These are phyloP conservation scores for Psilocybe azurescens DNA, from an alignment of 768 basidiomycete genomes.

Conservation along the genomic window DNA sequence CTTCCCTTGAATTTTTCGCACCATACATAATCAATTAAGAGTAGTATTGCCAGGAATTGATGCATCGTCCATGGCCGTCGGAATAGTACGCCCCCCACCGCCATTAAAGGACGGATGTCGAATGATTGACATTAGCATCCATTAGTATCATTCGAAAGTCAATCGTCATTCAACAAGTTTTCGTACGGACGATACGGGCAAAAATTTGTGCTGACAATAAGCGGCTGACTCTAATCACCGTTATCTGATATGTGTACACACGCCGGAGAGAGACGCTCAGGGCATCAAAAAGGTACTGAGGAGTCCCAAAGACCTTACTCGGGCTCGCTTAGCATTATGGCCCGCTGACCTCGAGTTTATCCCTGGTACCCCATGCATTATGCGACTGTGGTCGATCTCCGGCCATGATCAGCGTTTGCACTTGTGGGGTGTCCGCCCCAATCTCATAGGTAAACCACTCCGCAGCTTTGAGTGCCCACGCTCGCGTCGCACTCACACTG, in stretches of 20 bases:
- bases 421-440: constrained; percentile 58
- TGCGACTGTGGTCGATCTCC: constrained; percentile 45
- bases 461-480: constrained; percentile 55
- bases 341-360: constrained; percentile 38
- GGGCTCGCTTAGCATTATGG: constrained; percentile 23
- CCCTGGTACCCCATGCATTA: constrained; percentile 53
- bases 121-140: background rate
- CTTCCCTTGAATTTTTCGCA: background rate
- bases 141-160: too few relatives aligned
- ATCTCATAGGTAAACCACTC: constrained; percentile 64
- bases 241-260: background rate
- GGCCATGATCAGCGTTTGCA: constrained; percentile 40
- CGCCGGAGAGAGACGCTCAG: background rate
- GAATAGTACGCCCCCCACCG: background rate
- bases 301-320: background rate
- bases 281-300: background rate
- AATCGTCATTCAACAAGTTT: background rate
- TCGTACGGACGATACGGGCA: background rate
- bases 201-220: background rate
- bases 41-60: background rate
- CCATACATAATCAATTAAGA: background rate
- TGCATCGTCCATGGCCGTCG: background rate
- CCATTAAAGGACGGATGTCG: background rate
- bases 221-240: background rate
- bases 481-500: constrained; percentile 49